Evolutionary conservation across 179 eudicot species (phyloP), one percentile per base, ranked within the genome.

Genomic region (Silene coronaria): DNA sequence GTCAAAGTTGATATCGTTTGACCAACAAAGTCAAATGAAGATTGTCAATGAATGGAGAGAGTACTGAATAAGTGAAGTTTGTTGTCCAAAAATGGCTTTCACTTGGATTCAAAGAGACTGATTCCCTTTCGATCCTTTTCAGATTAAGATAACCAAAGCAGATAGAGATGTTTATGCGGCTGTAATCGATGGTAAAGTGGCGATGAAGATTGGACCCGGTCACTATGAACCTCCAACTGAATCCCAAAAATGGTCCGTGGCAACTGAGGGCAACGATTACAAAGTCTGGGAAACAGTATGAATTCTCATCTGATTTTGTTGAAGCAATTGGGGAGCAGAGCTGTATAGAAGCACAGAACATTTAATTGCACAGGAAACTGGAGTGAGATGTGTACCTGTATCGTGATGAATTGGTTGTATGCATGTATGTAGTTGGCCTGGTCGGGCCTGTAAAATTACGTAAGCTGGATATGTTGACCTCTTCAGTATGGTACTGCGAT

Each of bases 181-280:
- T n/a, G 55, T 83, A 19, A 79, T 93, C 62, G 97, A 91, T 76
- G 89, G 89, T 16, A 96, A 93, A 79, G 85, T 96, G 76, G 90
- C 94, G 23, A 82, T 96, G 97, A 96, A 96, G 85, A 93, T 96
- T 6, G 97, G 99, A 55, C 99, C 98, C 9, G 99, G 98, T 42
- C 79, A 89, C 57, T 96, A 88, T 70, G 94, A 91, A 69, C 98
- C 99, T 12, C 85, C 90, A 73, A 82, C 73, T 55, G 90, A 80
- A 38, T 28, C 85, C 42, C 83, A 81, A 74, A 76, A 81, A 26
- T 96, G 99, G 99, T 86, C 91, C 5, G 68, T 90, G 76, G 92
- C 91, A 17, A 14, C 63, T 6, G 91, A 96, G 83, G 99, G 98
- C 27, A 87, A 77, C 4, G 87, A 89, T 75, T 96, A 91, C 90